Conservation (phyloP, 2,329 filamentous ascomycete species). For the Colletotrichum kahawae region DNA sequence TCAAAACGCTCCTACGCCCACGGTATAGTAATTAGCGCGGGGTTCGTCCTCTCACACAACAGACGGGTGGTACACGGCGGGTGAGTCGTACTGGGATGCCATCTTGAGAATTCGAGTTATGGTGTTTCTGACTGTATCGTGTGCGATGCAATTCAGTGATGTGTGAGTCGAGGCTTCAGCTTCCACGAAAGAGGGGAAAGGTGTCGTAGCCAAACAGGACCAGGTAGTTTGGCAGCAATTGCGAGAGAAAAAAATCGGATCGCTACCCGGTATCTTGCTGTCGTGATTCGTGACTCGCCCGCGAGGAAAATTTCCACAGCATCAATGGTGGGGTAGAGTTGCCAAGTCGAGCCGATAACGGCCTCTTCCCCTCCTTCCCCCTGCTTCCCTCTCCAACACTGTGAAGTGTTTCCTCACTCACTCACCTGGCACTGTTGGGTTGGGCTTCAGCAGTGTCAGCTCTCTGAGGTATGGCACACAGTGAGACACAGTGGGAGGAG, state of each 20-base stretch:
- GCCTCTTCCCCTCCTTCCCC: not conserved
- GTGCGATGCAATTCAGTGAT: not conserved
- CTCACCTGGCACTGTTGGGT: not conserved
- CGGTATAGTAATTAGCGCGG: not conserved
- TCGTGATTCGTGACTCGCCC: slow-evolving; percentile 15
- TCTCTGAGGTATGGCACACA: not conserved
- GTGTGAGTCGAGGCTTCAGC: not conserved
- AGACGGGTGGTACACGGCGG: not conserved
- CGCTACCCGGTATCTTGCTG: not conserved
- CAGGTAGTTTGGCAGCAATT: not conserved
- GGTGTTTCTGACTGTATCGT: not conserved
- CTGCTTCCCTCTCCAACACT: not conserved
- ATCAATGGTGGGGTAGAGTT: slow-evolving; percentile 11
- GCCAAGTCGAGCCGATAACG: slow-evolving; percentile 11
- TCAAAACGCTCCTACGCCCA: slow-evolving; percentile 32
- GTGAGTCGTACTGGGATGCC: slow-evolving; percentile 9
- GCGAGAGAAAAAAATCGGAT: not conserved
- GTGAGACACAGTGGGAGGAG: not conserved
- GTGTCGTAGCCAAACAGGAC: not conserved
- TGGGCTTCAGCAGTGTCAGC: not conserved
- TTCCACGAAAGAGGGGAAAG: not conserved
- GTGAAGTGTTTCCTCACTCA: not conserved
- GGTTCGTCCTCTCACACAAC: not conserved
- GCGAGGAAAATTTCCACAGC: slow-evolving; percentile 1
- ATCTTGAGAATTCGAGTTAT: not conserved